Base-by-base conservation (phyloP, 305 asterid genomes). In the Vinca major region DNA sequence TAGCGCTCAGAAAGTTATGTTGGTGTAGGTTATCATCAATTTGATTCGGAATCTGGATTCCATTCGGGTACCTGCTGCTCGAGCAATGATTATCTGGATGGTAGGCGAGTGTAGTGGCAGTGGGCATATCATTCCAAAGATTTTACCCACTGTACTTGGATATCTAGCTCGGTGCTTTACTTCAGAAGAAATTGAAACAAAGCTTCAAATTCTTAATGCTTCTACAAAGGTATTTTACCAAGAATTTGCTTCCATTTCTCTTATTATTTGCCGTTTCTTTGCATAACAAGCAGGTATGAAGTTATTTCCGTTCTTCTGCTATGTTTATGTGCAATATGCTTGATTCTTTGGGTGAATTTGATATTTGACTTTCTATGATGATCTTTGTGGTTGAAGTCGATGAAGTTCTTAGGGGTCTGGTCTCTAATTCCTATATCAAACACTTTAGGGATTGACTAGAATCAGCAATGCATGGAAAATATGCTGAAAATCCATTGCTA, bases 11-110 rank as follows among this genome's bases (percentile, higher is more conserved):
- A 37, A 53, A 45, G 56, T 65, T 51, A 54, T 73, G 73, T 79
- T 85, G 80, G 51, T 66, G 48, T 78, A 92, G 98, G 91, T 86
- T 37, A 90, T 90, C 75, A 85, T 79, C 77, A 86, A 86, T 79
- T 79, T 93, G 90, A 78, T 83, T 65, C 85, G 89, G 74, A 87
- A 85, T 75, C 78, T 93, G 88, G 97, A 93, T 81, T 80, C 90
- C 70, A 84, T 88, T 72, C 63, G 63, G 73, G 87, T 90, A 19
- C 88, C 96, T 58, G 80, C 87, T 57, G 96, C 96, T 63, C 97
- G 99, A 72, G 95, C 96, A 66, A 82, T 85, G 89, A 83, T 93
- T 62, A 84, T 90, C 77, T 93, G 99, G 99, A 86, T 93, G 95
- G 69, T 93, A 83, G 97, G 99, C 26, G 96, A 93, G 78, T 89